Percentiles rank a stretch among this genome's conserved stretches.
Evolutionary conservation across 768 basidiomycete genomes (phyloP).

Genomic region (Lentinula edodes): DNA sequence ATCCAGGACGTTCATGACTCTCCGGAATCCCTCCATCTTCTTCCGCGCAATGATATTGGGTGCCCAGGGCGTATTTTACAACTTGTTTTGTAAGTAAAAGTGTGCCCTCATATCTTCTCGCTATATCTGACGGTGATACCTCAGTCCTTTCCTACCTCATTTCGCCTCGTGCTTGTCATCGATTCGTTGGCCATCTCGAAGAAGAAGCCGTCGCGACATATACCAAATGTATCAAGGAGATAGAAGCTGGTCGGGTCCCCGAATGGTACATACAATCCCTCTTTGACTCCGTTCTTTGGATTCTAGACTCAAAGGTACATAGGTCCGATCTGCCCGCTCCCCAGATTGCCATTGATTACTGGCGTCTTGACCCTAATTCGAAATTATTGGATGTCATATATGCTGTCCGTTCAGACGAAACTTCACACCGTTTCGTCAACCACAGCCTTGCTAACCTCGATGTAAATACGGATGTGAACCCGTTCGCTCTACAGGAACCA

Average conservation of each 20-base stretch:
- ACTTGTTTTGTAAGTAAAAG: conserved; percentile 69
- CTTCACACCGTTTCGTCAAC: conserved; percentile 92
- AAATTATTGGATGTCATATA: conserved; percentile 86
- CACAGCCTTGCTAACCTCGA: conserved; percentile 90
- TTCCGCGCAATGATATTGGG: conserved; percentile 83
- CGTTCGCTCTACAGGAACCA: conserved; percentile 85
- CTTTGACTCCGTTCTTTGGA: not conserved
- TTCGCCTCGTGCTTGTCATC: conserved; percentile 73
- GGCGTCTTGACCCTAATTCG: conserved; percentile 67
- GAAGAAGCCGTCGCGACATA: conserved; percentile 96
- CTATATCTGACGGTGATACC: conserved; percentile 1
- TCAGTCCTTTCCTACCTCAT: conserved; percentile 74
- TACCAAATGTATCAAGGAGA: conserved; percentile 77
- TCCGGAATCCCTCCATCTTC: conserved; percentile 72
- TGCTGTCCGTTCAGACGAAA: conserved; percentile 90
- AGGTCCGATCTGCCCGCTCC: conserved; percentile 74
- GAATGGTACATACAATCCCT: conserved; percentile 49
- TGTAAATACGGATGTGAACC: conserved; percentile 74
- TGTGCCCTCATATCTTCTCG: not conserved
- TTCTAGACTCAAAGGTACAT: not conserved
- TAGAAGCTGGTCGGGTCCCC: conserved; percentile 77
- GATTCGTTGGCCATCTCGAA: conserved; percentile 89
- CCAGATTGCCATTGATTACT: conserved; percentile 91
- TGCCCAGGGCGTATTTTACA: conserved; percentile 90
- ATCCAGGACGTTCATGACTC: conserved; percentile 88